These are phyloP conservation scores for Dothiorella sarmentorum DNA, from an alignment of 2,329 filamentous ascomycete genomes.

Conservation along the genomic window DNA sequence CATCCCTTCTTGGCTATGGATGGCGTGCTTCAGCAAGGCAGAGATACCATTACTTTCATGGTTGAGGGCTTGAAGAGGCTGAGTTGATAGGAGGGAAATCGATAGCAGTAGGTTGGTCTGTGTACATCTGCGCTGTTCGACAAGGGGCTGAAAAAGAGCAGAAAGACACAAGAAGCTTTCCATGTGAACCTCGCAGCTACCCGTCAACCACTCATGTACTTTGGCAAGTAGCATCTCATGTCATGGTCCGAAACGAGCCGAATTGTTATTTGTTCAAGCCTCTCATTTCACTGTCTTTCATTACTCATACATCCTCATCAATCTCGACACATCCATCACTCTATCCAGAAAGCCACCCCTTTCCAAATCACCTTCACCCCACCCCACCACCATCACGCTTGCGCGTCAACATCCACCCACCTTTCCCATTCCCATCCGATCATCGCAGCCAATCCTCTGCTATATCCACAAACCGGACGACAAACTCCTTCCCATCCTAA, in stretches of 20 bases:
- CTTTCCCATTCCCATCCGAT: not conserved
- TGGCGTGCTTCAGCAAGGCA: slow-evolving; percentile 14
- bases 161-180: not conserved
- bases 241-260: too few species aligned
- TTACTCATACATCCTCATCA: too few species aligned
- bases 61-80: slow-evolving; percentile 10
- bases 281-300: too few species aligned
- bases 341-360: not conserved
- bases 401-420: not conserved
- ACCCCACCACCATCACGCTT: not conserved
- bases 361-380: not conserved
- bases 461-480: too few species aligned
- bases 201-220: too few species aligned
- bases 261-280: too few species aligned
- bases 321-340: too few species aligned
- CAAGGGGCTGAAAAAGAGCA: too few species aligned
- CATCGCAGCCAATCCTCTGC: too few species aligned
- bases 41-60: slow-evolving; percentile 3
- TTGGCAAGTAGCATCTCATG: too few species aligned
- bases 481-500: too few species aligned
- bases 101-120: not conserved
- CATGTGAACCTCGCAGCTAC: too few species aligned
- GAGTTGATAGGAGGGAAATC: not conserved
- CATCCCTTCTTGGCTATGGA: slow-evolving; percentile 16
- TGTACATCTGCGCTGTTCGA: not conserved